Conservation (phyloP, 371 early-diverging fungal species). For the Mortierella sp. region DNA sequence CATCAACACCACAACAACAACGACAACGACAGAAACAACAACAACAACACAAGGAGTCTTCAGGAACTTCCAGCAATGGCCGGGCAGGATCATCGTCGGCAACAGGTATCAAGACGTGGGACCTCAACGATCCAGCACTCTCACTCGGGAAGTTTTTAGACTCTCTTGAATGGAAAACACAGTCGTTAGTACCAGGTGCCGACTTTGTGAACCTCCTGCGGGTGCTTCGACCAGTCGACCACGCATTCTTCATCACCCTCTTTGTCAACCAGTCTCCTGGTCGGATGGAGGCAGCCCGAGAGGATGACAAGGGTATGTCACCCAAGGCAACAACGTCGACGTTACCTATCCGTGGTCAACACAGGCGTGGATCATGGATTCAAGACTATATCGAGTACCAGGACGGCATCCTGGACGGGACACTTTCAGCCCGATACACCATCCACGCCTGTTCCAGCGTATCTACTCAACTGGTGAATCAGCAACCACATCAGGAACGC, state of each 20-base stretch:
- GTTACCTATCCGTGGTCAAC: background rate
- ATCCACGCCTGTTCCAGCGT: conserved; percentile 22
- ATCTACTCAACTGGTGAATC: background rate
- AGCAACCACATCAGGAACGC: background rate
- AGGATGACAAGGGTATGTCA: background rate
- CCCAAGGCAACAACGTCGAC: background rate
- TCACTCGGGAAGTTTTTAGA: background rate
- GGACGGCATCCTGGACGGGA: conserved; percentile 9
- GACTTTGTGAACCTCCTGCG: conserved; percentile 22
- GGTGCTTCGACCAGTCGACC: conserved; percentile 22
- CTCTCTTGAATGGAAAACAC: conserved; percentile 22
- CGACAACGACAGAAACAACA: background rate
- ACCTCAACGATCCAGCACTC: conserved; percentile 28
- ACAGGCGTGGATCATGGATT: conserved; percentile 25
- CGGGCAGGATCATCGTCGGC: background rate
- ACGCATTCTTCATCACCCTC: conserved; percentile 26
- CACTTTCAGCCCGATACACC: conserved; percentile 15
- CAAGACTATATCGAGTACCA: conserved; percentile 20
- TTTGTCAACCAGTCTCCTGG: conserved; percentile 21
- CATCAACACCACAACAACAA: background rate
- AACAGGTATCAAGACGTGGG: conserved; percentile 17
- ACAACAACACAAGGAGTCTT: too few species aligned
- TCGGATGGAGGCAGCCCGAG: background rate
- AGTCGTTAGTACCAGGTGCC: conserved; percentile 15
- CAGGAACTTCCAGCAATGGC: too few species aligned